phyloP scores from a whole-genome alignment of 768 basidiomycete species.

The Hericium alpestre region DNA sequence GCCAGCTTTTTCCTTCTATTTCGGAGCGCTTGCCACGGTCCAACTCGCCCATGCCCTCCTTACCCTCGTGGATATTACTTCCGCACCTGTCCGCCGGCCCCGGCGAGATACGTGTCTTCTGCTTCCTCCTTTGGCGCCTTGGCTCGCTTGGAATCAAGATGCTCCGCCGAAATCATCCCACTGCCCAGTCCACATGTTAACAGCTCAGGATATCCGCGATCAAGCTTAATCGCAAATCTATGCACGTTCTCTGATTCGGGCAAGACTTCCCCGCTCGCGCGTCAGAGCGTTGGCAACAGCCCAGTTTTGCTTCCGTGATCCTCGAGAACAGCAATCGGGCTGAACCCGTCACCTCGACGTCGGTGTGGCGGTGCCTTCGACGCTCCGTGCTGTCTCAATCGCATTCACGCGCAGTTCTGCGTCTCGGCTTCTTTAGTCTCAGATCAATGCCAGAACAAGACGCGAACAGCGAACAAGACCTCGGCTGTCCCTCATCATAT shows the following conservation, averaged over 20 bases:
- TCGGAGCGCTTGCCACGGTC: not conserved
- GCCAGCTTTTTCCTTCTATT: not conserved
- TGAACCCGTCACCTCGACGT: not conserved
- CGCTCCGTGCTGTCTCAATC: not conserved
- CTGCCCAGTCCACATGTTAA: not conserved
- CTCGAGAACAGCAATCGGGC: not conserved
- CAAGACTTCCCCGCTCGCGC: not conserved
- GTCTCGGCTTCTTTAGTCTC: not conserved
- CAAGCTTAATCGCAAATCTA: not conserved
- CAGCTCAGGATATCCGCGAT: not conserved
- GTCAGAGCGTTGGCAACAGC: not conserved
- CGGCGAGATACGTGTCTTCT: not conserved
- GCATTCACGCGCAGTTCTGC: not conserved
- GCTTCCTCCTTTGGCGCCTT: not conserved
- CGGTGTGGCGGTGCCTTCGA: not conserved
- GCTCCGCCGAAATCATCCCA: not conserved
- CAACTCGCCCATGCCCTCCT: not conserved
- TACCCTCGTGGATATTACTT: not conserved
- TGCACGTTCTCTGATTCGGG: not conserved
- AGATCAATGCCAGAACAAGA: not conserved
- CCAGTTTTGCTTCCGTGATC: not conserved
- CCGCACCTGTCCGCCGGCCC: not conserved
- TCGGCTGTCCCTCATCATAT: too few species aligned
- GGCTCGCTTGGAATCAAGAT: not conserved
- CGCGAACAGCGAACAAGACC: too few species aligned